A percentile compares a stretch with the other conserved stretches of the same genome.
phyloP scores from a whole-genome alignment of 306 rosid genomes.

The Cucumis hystrix region DNA sequence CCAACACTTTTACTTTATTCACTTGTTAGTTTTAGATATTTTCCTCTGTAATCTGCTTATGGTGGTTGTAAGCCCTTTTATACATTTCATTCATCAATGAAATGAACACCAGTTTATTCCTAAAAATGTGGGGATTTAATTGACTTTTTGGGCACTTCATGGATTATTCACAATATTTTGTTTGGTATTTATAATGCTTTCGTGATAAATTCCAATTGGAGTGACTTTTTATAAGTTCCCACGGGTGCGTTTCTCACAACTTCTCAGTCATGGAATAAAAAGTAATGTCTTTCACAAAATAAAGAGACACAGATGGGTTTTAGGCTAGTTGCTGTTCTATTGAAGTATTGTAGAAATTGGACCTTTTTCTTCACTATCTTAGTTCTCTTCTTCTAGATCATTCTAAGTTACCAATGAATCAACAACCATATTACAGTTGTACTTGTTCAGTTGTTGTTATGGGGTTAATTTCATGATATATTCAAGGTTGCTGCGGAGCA shows the following conservation, averaged over 20 bases:
- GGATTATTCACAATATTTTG: neutral
- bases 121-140: neutral
- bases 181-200: neutral
- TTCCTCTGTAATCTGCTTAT: neutral
- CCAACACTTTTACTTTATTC: neutral
- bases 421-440: neutral
- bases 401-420: neutral
- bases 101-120: neutral
- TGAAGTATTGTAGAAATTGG: neutral
- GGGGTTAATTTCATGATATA: neutral
- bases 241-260: neutral
- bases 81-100: neutral
- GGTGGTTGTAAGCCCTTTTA: neutral
- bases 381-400: neutral
- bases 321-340: neutral
- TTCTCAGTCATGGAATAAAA: neutral
- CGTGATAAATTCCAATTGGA: neutral
- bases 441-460: conserved; percentile 7
- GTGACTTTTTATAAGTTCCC: neutral
- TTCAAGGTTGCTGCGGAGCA: conserved; percentile 65
- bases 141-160: neutral
- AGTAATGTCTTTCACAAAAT: neutral
- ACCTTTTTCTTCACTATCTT: neutral
- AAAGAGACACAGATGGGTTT: neutral
- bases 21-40: neutral